These are phyloP conservation scores for Coemansia javaensis DNA, from an alignment of 192 early-diverging fungal species.

Conservation along the genomic window DNA sequence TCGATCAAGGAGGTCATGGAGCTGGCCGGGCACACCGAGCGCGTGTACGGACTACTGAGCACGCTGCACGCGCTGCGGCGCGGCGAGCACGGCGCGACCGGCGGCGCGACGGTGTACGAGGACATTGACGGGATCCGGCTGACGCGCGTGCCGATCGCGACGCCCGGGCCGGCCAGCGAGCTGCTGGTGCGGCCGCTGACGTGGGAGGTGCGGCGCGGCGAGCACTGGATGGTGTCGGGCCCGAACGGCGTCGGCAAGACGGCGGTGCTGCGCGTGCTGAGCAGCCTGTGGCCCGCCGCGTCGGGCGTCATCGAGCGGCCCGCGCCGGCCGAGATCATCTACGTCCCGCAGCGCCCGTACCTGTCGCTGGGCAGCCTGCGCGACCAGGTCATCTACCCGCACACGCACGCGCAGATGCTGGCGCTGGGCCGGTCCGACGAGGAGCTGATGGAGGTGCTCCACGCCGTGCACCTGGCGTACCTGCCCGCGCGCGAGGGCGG, in stretches of 20 bases:
- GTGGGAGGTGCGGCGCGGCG: slow-evolving; percentile 86
- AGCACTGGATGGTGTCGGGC: slow-evolving; percentile 87
- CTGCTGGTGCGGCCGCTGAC: slow-evolving; percentile 77
- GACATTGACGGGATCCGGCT: slow-evolving; percentile 75
- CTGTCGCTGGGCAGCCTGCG: slow-evolving; percentile 88
- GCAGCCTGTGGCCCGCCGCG: slow-evolving; percentile 95
- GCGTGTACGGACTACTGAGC: slow-evolving; percentile 81
- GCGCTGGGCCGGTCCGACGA: slow-evolving; percentile 66
- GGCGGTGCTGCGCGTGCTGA: slow-evolving; percentile 92
- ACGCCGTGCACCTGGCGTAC: slow-evolving; percentile 74
- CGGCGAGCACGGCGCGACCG: slow-evolving; percentile 51
- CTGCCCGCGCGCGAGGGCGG: slow-evolving; percentile 90
- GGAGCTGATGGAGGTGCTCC: slow-evolving; percentile 72
- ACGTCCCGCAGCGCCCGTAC: slow-evolving; percentile 98
- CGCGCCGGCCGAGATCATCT: slow-evolving; percentile 83
- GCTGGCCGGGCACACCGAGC: slow-evolving; percentile 81
- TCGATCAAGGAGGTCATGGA: slow-evolving; percentile 91
- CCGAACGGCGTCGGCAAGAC: slow-evolving; percentile 95
- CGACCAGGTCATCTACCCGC: slow-evolving; percentile 97
- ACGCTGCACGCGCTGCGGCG: slow-evolving; percentile 75
- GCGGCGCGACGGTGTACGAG: slow-evolving; percentile 23
- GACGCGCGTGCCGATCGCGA: slow-evolving; percentile 83
- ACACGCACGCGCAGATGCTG: slow-evolving; percentile 76
- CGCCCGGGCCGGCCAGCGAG: slow-evolving; percentile 88
- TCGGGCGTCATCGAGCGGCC: slow-evolving; percentile 72